Percentiles rank a stretch among this genome's conserved stretches.
phyloP scores from a whole-genome alignment of 2,329 filamentous ascomycete species.

The Diaporthe amygdali region DNA sequence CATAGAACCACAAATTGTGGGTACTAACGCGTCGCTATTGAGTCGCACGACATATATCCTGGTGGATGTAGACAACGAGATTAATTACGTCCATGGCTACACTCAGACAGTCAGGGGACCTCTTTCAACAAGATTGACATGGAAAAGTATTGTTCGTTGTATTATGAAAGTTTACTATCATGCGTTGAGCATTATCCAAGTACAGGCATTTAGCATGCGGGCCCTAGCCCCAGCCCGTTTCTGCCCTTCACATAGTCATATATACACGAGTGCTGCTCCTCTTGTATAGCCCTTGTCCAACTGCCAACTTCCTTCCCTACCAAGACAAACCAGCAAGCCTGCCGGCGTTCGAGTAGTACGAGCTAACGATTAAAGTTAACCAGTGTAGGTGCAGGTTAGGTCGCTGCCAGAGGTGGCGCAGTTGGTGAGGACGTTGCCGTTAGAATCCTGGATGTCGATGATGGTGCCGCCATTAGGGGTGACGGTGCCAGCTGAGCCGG shows the following conservation, averaged over 20 bases:
- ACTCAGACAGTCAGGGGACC: too few species aligned
- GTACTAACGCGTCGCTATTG: too few species aligned
- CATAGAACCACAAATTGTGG: too few species aligned
- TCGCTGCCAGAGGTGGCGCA: constrained; percentile 18
- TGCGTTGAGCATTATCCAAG: not conserved
- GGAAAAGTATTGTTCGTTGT: too few species aligned
- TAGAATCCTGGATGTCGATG: constrained; percentile 26
- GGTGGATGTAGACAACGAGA: too few species aligned
- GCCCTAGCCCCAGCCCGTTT: not conserved
- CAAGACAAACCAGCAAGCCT: not conserved
- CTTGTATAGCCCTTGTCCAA: not conserved
- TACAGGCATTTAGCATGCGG: not conserved
- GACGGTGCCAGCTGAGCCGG: constrained; percentile 35
- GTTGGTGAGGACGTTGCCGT: constrained; percentile 16
- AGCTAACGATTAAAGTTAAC: not conserved
- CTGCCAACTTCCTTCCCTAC: accelerated
- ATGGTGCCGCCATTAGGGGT: constrained; percentile 46
- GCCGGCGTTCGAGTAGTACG: too few species aligned
- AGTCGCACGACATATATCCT: too few species aligned
- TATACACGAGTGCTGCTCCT: not conserved
- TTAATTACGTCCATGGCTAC: too few species aligned
- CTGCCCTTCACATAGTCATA: not conserved
- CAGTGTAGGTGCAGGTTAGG: constrained; percentile 39
- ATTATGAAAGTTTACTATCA: too few species aligned
- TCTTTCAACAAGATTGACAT: too few species aligned